Evolutionary conservation across 768 basidiomycete species (phyloP), one percentile per base, ranked within the genome.

Genomic region (Asterophora parasitica): DNA sequence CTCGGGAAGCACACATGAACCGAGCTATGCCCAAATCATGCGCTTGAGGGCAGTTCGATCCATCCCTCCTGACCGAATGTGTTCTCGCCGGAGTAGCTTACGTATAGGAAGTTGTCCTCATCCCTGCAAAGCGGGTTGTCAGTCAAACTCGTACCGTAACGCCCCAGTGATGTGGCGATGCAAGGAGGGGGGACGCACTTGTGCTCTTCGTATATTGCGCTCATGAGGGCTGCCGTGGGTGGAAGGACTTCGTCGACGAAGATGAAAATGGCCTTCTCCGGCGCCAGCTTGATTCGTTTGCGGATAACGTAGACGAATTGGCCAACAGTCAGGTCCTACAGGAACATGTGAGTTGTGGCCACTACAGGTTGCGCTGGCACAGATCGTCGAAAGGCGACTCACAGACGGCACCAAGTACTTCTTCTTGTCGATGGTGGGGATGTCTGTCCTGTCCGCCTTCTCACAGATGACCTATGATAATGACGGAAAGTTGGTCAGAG

Each of bases 361-460:
- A 16, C 23, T 3, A 23, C 23, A 23, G 6, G 23, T 6, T 23
- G 23, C 10, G 30, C 13, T 17, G 35, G 8, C 16, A n/a, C 8
- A 56, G 30, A 58, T 57, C 51, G 48, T 32, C 19, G 20, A 34
- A 26, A n/a, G 6, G 31, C 1, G 41, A 66, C 88, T 60, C 61
- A 95, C 95, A 46, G 93, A 94, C 36, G 96, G 96, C 8, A 99
- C 96, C 44, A 99, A 78, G 59, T 99, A 99, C 77, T 99, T 99
- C 93, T 99, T 98, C 89, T 99, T 99, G 79, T 99, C 96, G 65
- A 99, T 97, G 23, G 93, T 94, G 0, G 94, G 91, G 66, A 99
- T 98, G 73, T 99, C 96, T 46, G 93, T 94, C 61, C 88, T 81
- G 75, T 98, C 94, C 42, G 92, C 94, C 74, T 96, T 97, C 81